phyloP scores from a whole-genome alignment of 805 yeast species.

The Kazachstania viticola region DNA sequence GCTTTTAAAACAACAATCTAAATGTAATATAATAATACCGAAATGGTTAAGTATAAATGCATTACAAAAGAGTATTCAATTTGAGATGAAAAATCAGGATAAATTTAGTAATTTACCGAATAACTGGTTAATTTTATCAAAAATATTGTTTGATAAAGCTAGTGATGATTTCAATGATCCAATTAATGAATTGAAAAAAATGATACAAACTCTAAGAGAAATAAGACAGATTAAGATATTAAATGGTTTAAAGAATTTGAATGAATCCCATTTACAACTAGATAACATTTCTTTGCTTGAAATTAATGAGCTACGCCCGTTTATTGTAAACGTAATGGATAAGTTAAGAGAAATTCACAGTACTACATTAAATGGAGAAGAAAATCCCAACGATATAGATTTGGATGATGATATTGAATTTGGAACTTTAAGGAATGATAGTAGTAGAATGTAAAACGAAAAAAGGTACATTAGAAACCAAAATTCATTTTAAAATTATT shows the following conservation, averaged over 20 bases:
- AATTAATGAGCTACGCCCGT: slow-evolving; percentile 79
- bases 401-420: slow-evolving; percentile 4
- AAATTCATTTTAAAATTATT: slow-evolving; percentile 1
- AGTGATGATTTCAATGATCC: slow-evolving; percentile 71
- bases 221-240: slow-evolving; percentile 70
- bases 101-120: slow-evolving; percentile 67
- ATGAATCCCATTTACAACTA: slow-evolving; percentile 71
- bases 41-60: slow-evolving; percentile 57
- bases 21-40: slow-evolving; percentile 80
- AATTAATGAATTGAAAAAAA: slow-evolving; percentile 54
- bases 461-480: not conserved
- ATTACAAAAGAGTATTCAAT: slow-evolving; percentile 48
- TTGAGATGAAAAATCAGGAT: slow-evolving; percentile 46
- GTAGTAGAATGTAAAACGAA: slow-evolving; percentile 1
- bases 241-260: slow-evolving; percentile 64
- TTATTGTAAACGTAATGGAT: slow-evolving; percentile 70
- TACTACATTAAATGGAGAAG: slow-evolving; percentile 5
- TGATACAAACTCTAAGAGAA: slow-evolving; percentile 77
- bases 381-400: slow-evolving; percentile 1
- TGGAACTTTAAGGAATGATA: slow-evolving; percentile 3
- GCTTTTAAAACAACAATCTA: slow-evolving; percentile 68
- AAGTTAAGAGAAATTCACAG: slow-evolving; percentile 45
- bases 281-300: slow-evolving; percentile 77
- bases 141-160: slow-evolving; percentile 53
- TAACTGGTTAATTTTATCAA: slow-evolving; percentile 80